Conservation (phyloP, 2,329 filamentous ascomycete species). For the Ascochyta viciae-villosae region DNA sequence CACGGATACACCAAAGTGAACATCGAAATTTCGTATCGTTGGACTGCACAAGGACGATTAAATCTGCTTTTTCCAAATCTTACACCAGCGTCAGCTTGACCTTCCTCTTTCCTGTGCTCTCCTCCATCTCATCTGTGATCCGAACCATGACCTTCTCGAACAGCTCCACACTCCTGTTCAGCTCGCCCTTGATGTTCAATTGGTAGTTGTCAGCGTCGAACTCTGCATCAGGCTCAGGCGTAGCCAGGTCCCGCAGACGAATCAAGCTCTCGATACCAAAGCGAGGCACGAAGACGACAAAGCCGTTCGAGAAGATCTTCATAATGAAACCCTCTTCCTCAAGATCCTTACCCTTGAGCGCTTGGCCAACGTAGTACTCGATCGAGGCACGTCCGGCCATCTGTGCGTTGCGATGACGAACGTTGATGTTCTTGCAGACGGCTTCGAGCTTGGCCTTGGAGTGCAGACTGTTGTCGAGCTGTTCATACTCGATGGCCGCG, state of each 20-base stretch:
- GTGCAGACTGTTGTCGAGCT: constrained; percentile 80
- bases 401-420: constrained; percentile 95
- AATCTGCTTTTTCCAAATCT: constrained; percentile 1
- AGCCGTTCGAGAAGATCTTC: constrained; percentile 96
- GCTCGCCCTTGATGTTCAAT: constrained; percentile 66
- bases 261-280: constrained; percentile 97
- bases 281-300: constrained; percentile 92
- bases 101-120: constrained; percentile 93
- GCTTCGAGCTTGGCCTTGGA: constrained; percentile 85
- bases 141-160: constrained; percentile 92
- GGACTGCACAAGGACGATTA: background rate
- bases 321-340: constrained; percentile 96
- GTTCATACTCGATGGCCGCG: constrained; percentile 91
- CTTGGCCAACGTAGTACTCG: constrained; percentile 97
- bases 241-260: constrained; percentile 80
- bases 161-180: constrained; percentile 72
- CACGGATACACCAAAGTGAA: background rate
- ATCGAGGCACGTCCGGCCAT: constrained; percentile 92
- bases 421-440: constrained; percentile 98
- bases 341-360: constrained; percentile 76
- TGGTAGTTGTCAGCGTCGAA: constrained; percentile 89
- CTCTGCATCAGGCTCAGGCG: constrained; percentile 75
- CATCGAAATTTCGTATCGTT: background rate
- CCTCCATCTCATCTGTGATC: constrained; percentile 92
- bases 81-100: constrained; percentile 71